A percentile compares a stretch with the other conserved stretches of the same genome.
Evolutionary conservation across 441 rosid genomes (phyloP).

Genomic region (Macaranga tanarius): DNA sequence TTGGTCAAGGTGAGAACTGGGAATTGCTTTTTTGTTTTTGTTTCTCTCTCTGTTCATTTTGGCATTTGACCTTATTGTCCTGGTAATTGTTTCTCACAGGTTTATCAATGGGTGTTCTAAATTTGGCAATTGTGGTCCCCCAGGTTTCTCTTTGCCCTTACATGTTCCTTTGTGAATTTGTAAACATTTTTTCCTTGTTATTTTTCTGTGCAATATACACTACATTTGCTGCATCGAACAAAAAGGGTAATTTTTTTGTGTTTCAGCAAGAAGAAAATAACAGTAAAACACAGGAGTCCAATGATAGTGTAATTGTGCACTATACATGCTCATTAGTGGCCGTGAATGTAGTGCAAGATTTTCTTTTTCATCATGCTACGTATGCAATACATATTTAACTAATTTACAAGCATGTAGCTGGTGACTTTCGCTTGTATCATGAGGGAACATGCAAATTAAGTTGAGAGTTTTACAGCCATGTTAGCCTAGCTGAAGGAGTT

Average conservation of each 20-base stretch:
- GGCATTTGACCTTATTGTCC: constrained; percentile 24
- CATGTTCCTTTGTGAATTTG: constrained; percentile 5
- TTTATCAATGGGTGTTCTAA: constrained; percentile 91
- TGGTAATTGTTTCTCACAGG: constrained; percentile 48
- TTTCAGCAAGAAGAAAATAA: neutral
- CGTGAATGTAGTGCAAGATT: neutral
- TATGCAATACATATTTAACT: constrained; percentile 1
- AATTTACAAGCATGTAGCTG: neutral
- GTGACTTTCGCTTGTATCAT: neutral
- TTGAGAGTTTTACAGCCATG: neutral
- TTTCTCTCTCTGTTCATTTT: constrained; percentile 2
- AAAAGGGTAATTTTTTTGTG: neutral
- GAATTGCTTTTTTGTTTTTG: constrained; percentile 3
- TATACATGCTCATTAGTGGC: neutral
- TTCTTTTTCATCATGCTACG: neutral
- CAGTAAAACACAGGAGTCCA: neutral
- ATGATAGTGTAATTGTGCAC: neutral
- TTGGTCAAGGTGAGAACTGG: constrained; percentile 74
- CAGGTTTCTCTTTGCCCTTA: constrained; percentile 52
- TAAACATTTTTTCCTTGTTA: neutral
- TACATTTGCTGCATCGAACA: neutral
- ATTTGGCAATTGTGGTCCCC: constrained; percentile 91
- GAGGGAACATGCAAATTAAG: neutral
- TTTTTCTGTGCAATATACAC: neutral
- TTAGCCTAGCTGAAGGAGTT: neutral